Evolutionary conservation across 805 yeast species (phyloP).

Genomic region (Wickerhamiella nectarea): DNA sequence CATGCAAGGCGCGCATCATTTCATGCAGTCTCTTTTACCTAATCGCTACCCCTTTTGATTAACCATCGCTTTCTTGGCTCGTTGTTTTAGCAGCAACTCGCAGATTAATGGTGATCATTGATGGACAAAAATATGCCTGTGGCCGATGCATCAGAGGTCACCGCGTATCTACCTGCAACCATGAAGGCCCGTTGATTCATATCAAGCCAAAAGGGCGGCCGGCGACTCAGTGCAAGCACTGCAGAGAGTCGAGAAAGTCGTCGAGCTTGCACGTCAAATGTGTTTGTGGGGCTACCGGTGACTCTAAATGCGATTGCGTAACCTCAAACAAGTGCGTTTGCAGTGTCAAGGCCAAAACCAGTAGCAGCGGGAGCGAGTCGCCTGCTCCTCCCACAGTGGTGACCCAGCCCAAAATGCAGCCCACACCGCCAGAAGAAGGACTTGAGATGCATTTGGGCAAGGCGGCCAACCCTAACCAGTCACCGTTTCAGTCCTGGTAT

Average conservation of each 20-base stretch:
- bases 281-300: slow-evolving; percentile 22
- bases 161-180: slow-evolving; percentile 86
- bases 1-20: too few relatives aligned
- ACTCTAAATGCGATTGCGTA: slow-evolving; percentile 7
- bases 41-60: too few relatives aligned
- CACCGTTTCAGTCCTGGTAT: slow-evolving; percentile 8
- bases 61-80: too few relatives aligned
- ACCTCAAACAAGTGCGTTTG: slow-evolving; percentile 7
- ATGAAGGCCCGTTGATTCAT: slow-evolving; percentile 76
- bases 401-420: neutral
- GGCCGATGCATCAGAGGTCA: slow-evolving; percentile 94
- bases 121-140: slow-evolving; percentile 92
- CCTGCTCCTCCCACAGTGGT: too few relatives aligned
- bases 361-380: too few relatives aligned
- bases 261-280: slow-evolving; percentile 23
- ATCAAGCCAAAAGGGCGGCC: slow-evolving; percentile 97
- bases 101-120: slow-evolving; percentile 89
- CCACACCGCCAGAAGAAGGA: neutral
- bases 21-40: too few relatives aligned
- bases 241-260: slow-evolving; percentile 30
- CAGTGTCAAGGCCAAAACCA: slow-evolving; percentile 8
- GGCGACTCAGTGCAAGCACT: slow-evolving; percentile 77
- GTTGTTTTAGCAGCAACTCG: too few relatives aligned
- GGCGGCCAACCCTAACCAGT: neutral
- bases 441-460: slow-evolving; percentile 3